Base-by-base conservation (phyloP, 495 filamentous ascomycete genomes). In the Friedmanniomyces endolithicus region DNA sequence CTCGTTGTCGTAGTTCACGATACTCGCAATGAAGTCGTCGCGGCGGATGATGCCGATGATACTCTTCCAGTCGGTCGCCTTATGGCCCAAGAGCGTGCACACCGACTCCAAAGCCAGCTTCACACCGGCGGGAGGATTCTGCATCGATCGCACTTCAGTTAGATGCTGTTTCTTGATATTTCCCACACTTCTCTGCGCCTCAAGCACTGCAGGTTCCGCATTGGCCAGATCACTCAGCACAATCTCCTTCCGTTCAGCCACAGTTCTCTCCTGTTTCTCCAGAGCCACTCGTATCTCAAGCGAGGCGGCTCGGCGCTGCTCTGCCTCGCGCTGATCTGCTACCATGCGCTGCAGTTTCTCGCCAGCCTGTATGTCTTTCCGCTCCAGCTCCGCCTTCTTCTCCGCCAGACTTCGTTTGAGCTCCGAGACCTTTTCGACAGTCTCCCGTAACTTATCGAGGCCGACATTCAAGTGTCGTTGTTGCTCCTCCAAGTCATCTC, bases 291-390 rank as follows among this genome's bases (percentile, higher is more conserved):
- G 89, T 45, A 96, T 87, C 68, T 97, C 84, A 4, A 95, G 70
- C 1, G 90, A 95, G 8, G 83, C 82, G 11, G 79, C 79, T 66
- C 94, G 90, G 52, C 88, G 81, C 70, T 90, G 85, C 71, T 97
- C 92, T 11, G 94, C 94, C 74, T 97, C 88, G 40, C 85, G 83
- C 72, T 99, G 90, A 67, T 97, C 90, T 34, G 88, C 86, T 61
- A 99, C 80, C 92, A 99, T 99, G 54, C 83, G 82, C 67, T 95
- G 87, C 56, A 99, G 68, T 69, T 97, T 99, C 68, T 97, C 90
- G 56, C 95, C 95, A 29, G 94, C 92, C 68, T 99, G 89, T 12
- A 81, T 80, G 64, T 95, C 87, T 71, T 99, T 99, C 66, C 77
- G 83, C 69, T 95, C 87, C 17, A 99, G 75, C 65, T 99, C 88